Evolutionary conservation across 2,329 filamentous ascomycete species (phyloP), one percentile per base, ranked within the genome.

Genomic region (Macrophomina tecta): DNA sequence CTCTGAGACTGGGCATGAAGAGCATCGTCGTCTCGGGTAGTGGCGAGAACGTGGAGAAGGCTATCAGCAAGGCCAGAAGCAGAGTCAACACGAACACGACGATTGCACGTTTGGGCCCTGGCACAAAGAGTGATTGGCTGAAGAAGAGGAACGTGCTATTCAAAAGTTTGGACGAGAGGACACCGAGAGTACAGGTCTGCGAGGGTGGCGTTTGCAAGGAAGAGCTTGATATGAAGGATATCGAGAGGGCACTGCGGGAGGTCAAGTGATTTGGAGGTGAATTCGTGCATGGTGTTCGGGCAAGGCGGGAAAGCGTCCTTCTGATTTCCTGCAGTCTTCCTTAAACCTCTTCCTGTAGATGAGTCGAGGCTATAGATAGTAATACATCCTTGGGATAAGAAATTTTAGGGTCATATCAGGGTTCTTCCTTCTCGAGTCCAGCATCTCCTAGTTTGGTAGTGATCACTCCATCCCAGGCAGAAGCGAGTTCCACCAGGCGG

Each of bases 1-100:
- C 89, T 1, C 87, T 90, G 4, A 87, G 90, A 68, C 79, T 97
- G 3, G 93, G 93, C 0, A 85, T 89, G 2, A 85, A 85, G 64
- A 85, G 85, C 18, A 76, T 88, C 2, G 84, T 90, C 9, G 81
- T 89, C 5, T 81, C 85, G 1, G 83, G 85, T 8, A 9, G 16
- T 3, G 83, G 76, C 36, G 77, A 76, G 53, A 76, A 70, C 49
- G 79, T 81, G 0, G 76, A 81, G 4, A 75, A 78, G 38, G 82
- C 80, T 64, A 40, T 84, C 32, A 74, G 73, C 56, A 77, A 77
- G 69, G 76, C 81, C 23, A 75, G 81, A 55, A 75, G 80, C 67
- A 72, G 80, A 30, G 68, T 85, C 7, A 77, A 75, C 12, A 72
- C 73, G 0, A 69, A 68, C 2, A 71, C 69, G 1, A 63, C 72